phyloP scores from a whole-genome alignment of 75 land plant species.

The Cupressus sempervirens region DNA sequence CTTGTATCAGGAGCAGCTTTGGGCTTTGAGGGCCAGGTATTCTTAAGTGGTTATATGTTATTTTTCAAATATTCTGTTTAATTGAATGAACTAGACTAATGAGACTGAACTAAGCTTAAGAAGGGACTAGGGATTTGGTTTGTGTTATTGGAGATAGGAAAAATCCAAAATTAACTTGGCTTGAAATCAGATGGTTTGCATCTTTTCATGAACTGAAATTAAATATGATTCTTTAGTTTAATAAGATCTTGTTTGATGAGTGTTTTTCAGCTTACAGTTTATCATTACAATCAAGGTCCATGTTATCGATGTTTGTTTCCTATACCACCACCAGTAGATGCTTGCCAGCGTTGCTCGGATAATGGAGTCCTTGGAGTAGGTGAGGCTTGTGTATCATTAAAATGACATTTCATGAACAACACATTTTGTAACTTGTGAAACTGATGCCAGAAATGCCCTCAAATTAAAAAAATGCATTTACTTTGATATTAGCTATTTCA shows the following conservation, averaged over 20 bases:
- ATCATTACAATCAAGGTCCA: constrained; percentile 82
- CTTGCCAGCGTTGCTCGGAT: constrained; percentile 97
- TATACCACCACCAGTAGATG: constrained; percentile 82
- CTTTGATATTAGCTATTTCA: not conserved
- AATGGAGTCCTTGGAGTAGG: constrained; percentile 98
- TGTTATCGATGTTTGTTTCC: constrained; percentile 98
- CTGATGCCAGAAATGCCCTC: not conserved
- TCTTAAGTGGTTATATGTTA: not conserved
- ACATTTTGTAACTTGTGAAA: not conserved
- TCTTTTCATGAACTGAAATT: not conserved
- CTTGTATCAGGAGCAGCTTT: constrained; percentile 97
- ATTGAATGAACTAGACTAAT: not conserved
- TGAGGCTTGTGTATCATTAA: constrained; percentile 14
- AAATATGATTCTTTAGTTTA: not conserved
- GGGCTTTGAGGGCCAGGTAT: constrained; percentile 95
- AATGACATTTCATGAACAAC: not conserved
- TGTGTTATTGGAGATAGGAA: not conserved
- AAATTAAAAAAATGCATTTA: not conserved
- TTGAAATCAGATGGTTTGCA: not conserved
- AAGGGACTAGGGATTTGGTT: not conserved
- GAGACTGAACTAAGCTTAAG: not conserved
- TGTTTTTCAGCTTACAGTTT: constrained; percentile 70
- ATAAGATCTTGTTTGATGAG: not conserved
- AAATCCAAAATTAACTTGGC: not conserved
- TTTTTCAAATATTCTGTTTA: not conserved